phyloP scores from a whole-genome alignment of 495 filamentous ascomycete genomes.

The Margaritispora aquatica region DNA sequence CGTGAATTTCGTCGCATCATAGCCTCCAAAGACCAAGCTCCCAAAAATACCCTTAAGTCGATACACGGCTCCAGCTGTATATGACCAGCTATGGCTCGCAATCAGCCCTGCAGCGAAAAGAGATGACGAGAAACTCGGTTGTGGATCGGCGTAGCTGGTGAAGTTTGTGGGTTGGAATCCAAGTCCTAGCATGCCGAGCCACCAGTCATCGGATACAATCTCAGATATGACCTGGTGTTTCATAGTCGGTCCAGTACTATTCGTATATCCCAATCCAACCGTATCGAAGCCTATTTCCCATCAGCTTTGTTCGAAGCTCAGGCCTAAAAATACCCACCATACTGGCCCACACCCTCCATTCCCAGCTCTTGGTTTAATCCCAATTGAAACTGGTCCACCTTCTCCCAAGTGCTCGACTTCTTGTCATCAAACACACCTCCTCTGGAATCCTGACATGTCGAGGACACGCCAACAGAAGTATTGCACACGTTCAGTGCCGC shows the following conservation, averaged over 20 bases:
- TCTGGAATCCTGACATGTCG: conserved; percentile 36
- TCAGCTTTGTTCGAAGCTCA: conserved; percentile 16
- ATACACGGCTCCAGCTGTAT: conserved; percentile 51
- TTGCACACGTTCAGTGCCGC: conserved; percentile 32
- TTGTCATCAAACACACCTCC: conserved; percentile 41
- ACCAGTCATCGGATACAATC: conserved; percentile 25
- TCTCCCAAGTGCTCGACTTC: conserved; percentile 39
- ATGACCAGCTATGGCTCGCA: conserved; percentile 46
- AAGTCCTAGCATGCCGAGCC: conserved; percentile 18
- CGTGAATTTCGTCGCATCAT: conserved; percentile 44
- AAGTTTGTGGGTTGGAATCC: conserved; percentile 27
- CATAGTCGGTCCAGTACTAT: conserved; percentile 34
- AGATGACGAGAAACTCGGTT: conserved; percentile 41
- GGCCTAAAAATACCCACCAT: conserved; percentile 17
- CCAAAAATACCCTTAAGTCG: conserved; percentile 41
- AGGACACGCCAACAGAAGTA: conserved; percentile 21
- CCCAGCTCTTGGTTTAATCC: conserved; percentile 10
- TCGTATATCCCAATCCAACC: conserved; percentile 35
- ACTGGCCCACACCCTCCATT: conserved; percentile 11
- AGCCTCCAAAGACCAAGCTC: conserved; percentile 52
- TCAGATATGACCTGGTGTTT: conserved; percentile 41
- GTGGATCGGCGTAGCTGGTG: conserved; percentile 19
- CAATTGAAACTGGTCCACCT: conserved; percentile 24
- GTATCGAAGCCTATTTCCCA: conserved; percentile 42
- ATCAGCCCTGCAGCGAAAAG: conserved; percentile 40